Conservation (phyloP, 306 rosid genomes). For the Casuarina glauca region DNA sequence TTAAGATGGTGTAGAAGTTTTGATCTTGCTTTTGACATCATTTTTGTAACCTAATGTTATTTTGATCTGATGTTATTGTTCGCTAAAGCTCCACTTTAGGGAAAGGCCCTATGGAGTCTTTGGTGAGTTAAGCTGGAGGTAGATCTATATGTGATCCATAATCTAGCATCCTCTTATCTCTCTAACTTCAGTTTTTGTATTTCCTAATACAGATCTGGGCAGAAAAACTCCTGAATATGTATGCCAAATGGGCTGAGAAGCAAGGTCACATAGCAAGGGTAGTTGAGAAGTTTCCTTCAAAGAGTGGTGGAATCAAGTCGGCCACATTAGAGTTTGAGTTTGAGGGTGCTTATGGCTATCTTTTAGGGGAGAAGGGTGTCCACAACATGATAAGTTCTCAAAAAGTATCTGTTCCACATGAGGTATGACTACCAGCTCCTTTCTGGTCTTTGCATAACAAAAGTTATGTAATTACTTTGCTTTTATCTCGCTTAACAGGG, state of each 20-base stretch:
- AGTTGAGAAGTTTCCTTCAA: conserved; percentile 48
- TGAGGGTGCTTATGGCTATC: conserved; percentile 78
- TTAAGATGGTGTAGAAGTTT: too few species aligned
- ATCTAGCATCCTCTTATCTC: neutral
- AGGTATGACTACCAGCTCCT: conserved; percentile 42
- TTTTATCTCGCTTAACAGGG: conserved; percentile 10
- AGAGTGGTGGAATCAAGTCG: conserved; percentile 59
- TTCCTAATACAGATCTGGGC: conserved; percentile 66
- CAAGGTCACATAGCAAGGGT: conserved; percentile 70
- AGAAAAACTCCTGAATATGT: conserved; percentile 65
- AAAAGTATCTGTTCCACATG: conserved; percentile 40
- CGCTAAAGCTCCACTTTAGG: too few species aligned
- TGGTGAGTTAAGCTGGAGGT: too few species aligned
- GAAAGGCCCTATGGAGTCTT: too few species aligned
- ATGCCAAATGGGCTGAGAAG: conserved; percentile 71
- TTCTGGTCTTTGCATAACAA: conserved; percentile 11
- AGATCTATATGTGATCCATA: too few species aligned
- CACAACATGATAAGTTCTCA: conserved; percentile 55
- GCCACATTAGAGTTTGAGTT: conserved; percentile 76
- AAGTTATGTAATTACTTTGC: conserved; percentile 5
- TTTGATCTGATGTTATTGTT: too few species aligned
- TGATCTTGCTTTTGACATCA: too few species aligned
- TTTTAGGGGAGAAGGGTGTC: conserved; percentile 77
- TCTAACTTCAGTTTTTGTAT: conserved; percentile 28
- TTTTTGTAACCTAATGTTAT: too few species aligned